Percentiles rank a stretch among this genome's conserved stretches.
Conservation (phyloP, 2,329 filamentous ascomycete genomes). For the Piedraia hortae region DNA sequence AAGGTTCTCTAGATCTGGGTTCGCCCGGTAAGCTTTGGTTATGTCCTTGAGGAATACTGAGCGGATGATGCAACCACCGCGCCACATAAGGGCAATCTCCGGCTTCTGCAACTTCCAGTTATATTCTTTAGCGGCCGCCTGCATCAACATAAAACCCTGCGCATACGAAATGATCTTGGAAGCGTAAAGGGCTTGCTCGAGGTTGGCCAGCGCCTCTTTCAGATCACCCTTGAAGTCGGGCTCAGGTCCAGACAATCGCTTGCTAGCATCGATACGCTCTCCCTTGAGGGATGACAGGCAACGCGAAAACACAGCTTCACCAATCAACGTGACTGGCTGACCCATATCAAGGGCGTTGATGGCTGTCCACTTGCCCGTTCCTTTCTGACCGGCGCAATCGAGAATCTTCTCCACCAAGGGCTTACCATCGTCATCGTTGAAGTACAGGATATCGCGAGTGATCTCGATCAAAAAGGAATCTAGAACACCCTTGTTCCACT, state of each 20-base stretch:
- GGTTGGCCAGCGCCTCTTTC: constrained; percentile 79
- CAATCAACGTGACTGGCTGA: constrained; percentile 94
- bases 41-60: constrained; percentile 99
- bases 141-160: constrained; percentile 99
- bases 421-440: constrained; percentile 77
- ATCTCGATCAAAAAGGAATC: constrained; percentile 99
- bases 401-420: constrained; percentile 96
- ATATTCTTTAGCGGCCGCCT: constrained; percentile 93
- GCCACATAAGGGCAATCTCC: constrained; percentile 99
- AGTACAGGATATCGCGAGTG: constrained; percentile 95
- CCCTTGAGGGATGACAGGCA: constrained; percentile 86
- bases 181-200: constrained; percentile 95
- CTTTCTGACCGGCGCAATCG: constrained; percentile 95
- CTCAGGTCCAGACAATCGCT: constrained; percentile 48
- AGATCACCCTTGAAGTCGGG: constrained; percentile 72
- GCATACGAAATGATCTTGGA: constrained; percentile 99
- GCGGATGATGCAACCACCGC: constrained; percentile 97
- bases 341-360: constrained; percentile 97
- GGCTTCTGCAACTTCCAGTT: constrained; percentile 99
- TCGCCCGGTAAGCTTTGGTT: constrained; percentile 79
- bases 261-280: constrained; percentile 62
- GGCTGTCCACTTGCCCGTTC: constrained; percentile 98
- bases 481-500: constrained; percentile 97
- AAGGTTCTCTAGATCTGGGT: constrained; percentile 90
- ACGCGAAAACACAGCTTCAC: constrained; percentile 83